Evolutionary conservation across 371 early-diverging fungal species (phyloP).

Genomic region (Syncephalastrum sp.): DNA sequence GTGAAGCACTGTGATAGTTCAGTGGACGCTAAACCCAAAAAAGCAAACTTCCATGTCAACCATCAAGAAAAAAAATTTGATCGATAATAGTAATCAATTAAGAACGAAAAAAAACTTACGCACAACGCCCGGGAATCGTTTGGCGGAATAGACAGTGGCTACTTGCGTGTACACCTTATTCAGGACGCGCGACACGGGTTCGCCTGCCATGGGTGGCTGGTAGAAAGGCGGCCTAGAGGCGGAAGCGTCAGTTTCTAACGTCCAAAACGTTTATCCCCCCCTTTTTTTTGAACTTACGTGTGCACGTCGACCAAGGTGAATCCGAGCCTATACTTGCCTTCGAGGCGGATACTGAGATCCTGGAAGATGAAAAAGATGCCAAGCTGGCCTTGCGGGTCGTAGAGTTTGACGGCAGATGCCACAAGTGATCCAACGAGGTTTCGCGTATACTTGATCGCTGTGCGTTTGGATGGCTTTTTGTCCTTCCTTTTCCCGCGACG

Average conservation of each 20-base stretch:
- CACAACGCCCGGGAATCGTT: constrained; percentile 67
- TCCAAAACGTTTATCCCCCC: constrained; percentile 1
- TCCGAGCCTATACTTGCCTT: constrained; percentile 62
- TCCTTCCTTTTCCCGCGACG: too few relatives aligned
- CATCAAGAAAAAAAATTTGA: neutral
- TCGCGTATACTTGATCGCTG: constrained; percentile 20
- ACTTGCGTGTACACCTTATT: constrained; percentile 45
- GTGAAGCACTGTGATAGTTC: constrained; percentile 67
- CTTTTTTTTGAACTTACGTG: constrained; percentile 35
- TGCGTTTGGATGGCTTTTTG: too few relatives aligned
- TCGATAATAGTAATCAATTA: too few relatives aligned
- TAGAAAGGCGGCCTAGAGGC: constrained; percentile 6
- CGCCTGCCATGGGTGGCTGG: constrained; percentile 25
- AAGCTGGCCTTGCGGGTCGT: constrained; percentile 60
- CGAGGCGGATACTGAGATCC: constrained; percentile 67
- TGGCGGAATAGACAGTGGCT: constrained; percentile 62
- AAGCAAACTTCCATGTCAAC: constrained; percentile 4
- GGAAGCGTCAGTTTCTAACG: neutral
- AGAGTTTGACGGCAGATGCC: constrained; percentile 64
- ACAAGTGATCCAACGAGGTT: constrained; percentile 75
- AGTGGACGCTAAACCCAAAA: constrained; percentile 51
- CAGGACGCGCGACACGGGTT: constrained; percentile 32
- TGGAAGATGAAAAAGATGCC: constrained; percentile 79
- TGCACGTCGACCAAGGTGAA: constrained; percentile 58
- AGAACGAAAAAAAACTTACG: constrained; percentile 35